Conservation (phyloP, 441 rosid species). For the Pelargonium myrrhifolium region DNA sequence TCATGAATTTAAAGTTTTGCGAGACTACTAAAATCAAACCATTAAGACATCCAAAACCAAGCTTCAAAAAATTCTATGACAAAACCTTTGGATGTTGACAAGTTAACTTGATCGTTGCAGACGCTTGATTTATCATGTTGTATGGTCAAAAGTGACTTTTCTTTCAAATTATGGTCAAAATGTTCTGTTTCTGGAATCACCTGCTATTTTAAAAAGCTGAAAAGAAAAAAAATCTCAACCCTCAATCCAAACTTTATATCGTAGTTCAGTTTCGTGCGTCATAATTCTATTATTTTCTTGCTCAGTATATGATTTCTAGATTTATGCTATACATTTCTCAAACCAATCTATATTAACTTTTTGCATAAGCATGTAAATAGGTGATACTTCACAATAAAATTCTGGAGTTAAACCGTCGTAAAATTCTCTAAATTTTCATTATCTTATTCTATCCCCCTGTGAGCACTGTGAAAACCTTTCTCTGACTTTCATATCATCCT, state of each 20-base stretch:
- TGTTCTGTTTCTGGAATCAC: neutral
- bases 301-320: neutral
- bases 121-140: neutral
- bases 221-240: neutral
- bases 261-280: neutral
- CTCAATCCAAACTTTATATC: neutral
- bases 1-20: neutral
- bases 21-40: neutral
- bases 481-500: neutral
- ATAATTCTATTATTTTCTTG: neutral
- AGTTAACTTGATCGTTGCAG: neutral
- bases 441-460: neutral
- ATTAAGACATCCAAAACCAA: neutral
- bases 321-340: too few relatives aligned
- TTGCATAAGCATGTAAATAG: neutral
- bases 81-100: neutral
- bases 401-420: neutral
- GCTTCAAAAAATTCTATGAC: neutral
- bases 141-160: neutral
- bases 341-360: neutral
- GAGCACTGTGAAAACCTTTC: neutral
- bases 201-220: neutral
- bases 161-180: neutral
- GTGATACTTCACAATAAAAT: neutral
- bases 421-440: neutral